These are phyloP conservation scores for Fusarium marasasianum DNA, from an alignment of 2,329 filamentous ascomycete genomes.

Conservation along the genomic window DNA sequence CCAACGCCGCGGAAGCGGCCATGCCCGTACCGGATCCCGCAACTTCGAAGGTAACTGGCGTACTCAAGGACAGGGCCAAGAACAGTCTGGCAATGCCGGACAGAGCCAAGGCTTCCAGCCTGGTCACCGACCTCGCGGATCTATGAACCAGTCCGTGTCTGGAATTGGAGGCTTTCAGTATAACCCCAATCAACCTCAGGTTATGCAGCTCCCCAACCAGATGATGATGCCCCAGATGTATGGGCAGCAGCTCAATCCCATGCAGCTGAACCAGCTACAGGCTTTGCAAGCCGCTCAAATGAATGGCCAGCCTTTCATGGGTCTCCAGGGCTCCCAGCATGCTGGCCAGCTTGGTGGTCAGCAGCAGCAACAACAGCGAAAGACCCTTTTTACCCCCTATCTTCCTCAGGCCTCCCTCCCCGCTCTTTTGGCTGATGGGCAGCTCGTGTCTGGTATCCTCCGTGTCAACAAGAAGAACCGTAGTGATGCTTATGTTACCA, in stretches of 20 bases:
- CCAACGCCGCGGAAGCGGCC: constrained; percentile 80
- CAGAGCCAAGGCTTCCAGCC: constrained; percentile 85
- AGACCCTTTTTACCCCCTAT: constrained; percentile 98
- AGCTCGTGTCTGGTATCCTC: constrained; percentile 94
- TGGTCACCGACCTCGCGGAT: constrained; percentile 86
- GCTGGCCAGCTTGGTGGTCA: constrained; percentile 71
- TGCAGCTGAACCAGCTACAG: constrained; percentile 91
- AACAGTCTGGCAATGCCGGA: constrained; percentile 57
- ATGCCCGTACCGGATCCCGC: constrained; percentile 83
- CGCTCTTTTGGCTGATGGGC: constrained; percentile 87
- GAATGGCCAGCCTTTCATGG: constrained; percentile 77
- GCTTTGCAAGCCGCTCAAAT: constrained; percentile 90
- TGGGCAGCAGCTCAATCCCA: constrained; percentile 85
- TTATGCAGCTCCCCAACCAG: constrained; percentile 86
- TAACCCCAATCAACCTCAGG: constrained; percentile 79
- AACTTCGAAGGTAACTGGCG: constrained; percentile 99
- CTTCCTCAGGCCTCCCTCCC: constrained; percentile 93
- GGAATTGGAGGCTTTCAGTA: constrained; percentile 90
- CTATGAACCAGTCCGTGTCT: constrained; percentile 86
- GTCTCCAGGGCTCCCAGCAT: constrained; percentile 76
- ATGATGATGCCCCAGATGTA: constrained; percentile 90
- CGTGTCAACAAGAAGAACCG: constrained; percentile 99
- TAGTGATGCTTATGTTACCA: constrained; percentile 97
- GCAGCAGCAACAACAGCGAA: constrained; percentile 87
- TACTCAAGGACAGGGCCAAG: constrained; percentile 76